Evolutionary conservation across 257 asterid species (phyloP), one percentile per base, ranked within the genome.

Genomic region (Cynanchum wilfordii): DNA sequence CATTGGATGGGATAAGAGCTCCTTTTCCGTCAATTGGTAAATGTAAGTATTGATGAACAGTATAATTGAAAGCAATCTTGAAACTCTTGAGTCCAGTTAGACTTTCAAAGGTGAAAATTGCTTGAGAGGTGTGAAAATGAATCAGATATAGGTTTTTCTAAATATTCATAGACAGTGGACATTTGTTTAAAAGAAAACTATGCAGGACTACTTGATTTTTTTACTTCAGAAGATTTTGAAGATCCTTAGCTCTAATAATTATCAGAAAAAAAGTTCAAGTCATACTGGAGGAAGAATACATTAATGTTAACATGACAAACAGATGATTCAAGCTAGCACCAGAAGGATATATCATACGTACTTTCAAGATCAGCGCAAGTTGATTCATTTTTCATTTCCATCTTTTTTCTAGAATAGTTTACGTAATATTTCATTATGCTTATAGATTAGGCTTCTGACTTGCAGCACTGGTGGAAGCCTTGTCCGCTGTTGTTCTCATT

Each of bases 1-100:
- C 87, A 70, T 76, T 81, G 85, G 82, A 79, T 51, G 87, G 85
- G 69, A 19, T 84, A 40, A 67, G 79, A 63, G 87, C 85, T 71
- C 84, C 75, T 40, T 81, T 84, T 68, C 80, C 85, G 25, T 76
- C 80, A 0, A 68, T 84, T 69, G 71, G 69, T 66, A 81, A 78
- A 75, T 51, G 87, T 83, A 73, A 80, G 87, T 76, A 54, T 25
- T 27, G 25, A 57, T 40, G 45, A 66, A 64, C 42, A 68, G 24
- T n/a, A 2, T 33, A 7, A 47, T 67, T 13, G 30, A 63, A 29
- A 45, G 22, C 45, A 25, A 17, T 66, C 44, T 24, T 11, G 27
- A 49, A 13, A 11, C 22, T 17, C 22, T 10, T n/a, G 0, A 20
- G 16, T 50, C 15, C 29, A 55, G 2, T 29, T n/a, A 25, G 22